A percentile compares a stretch with the other conserved stretches of the same genome.
These are phyloP conservation scores for Neobulgaria alba DNA, from an alignment of 2,329 filamentous ascomycete species.

Conservation along the genomic window DNA sequence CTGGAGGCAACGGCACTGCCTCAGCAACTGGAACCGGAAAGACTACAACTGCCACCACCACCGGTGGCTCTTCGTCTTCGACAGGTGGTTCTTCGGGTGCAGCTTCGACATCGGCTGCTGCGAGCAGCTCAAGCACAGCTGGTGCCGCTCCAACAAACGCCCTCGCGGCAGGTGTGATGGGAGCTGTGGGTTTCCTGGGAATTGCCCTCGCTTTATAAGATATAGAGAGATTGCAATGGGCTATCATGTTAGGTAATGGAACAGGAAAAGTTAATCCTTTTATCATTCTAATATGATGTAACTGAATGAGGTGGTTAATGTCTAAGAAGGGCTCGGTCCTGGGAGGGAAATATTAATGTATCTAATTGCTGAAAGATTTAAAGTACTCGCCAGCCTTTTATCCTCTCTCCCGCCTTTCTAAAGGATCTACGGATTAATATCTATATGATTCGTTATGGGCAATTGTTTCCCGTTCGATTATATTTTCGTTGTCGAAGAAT, in stretches of 20 bases:
- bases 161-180: slow-evolving; percentile 12
- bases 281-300: background rate
- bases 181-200: slow-evolving; percentile 13
- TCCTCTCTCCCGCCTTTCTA: background rate
- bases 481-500: background rate
- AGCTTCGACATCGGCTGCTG: slow-evolving; percentile 1
- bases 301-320: background rate
- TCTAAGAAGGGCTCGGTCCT: background rate
- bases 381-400: background rate
- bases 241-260: background rate
- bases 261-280: background rate
- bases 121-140: slow-evolving; percentile 2
- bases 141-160: slow-evolving; percentile 8
- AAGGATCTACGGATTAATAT: no score
- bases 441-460: no score
- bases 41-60: background rate
- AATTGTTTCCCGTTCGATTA: no score
- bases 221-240: background rate
- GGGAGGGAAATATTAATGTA: background rate
- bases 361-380: background rate
- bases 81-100: slow-evolving; percentile 1
- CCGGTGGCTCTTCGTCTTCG: slow-evolving; percentile 1
- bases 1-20: background rate
- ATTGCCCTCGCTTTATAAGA: slow-evolving; percentile 12
- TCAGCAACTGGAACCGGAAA: background rate